These are phyloP conservation scores for Trypanosoma vivax DNA, from an alignment of 208 protist species.

Conservation along the genomic window DNA sequence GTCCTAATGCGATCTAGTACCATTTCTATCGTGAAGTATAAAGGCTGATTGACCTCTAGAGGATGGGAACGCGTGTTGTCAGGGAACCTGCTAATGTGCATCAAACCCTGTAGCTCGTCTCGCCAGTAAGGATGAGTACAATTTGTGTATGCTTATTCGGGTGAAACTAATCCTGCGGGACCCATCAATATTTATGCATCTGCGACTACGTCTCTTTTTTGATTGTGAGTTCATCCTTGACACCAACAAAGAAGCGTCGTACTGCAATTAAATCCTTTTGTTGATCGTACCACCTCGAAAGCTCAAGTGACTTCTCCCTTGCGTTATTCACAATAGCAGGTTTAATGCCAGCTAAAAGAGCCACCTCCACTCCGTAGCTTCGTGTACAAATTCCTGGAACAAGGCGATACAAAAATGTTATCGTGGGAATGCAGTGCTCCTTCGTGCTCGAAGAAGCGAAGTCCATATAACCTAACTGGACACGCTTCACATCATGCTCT, in stretches of 20 bases:
- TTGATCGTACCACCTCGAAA: slow-evolving; percentile 44
- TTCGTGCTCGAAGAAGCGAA: slow-evolving; percentile 46
- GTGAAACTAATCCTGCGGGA: too few relatives aligned
- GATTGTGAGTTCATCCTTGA: neutral
- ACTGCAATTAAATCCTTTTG: slow-evolving; percentile 49
- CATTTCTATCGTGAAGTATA: too few relatives aligned
- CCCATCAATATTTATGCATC: too few relatives aligned
- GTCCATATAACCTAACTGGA: slow-evolving; percentile 87
- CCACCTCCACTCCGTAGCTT: slow-evolving; percentile 91
- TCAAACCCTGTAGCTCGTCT: too few relatives aligned
- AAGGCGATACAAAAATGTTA: slow-evolving; percentile 88
- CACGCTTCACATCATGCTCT: too few relatives aligned
- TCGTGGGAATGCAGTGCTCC: slow-evolving; percentile 16
- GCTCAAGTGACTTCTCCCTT: slow-evolving; percentile 47
- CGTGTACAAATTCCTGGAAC: slow-evolving; percentile 76
- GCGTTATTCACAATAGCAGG: slow-evolving; percentile 47
- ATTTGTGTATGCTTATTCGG: too few relatives aligned
- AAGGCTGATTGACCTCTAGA: too few relatives aligned
- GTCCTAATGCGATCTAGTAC: too few relatives aligned
- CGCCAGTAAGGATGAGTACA: too few relatives aligned
- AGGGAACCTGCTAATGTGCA: too few relatives aligned
- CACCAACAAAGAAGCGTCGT: slow-evolving; percentile 12
- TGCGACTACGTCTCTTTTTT: neutral
- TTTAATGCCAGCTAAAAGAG: slow-evolving; percentile 78
- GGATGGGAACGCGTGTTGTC: too few relatives aligned